These are phyloP conservation scores for Cystobasidium slooffiae DNA, from an alignment of 1,284 basidiomycete genomes.

Conservation along the genomic window DNA sequence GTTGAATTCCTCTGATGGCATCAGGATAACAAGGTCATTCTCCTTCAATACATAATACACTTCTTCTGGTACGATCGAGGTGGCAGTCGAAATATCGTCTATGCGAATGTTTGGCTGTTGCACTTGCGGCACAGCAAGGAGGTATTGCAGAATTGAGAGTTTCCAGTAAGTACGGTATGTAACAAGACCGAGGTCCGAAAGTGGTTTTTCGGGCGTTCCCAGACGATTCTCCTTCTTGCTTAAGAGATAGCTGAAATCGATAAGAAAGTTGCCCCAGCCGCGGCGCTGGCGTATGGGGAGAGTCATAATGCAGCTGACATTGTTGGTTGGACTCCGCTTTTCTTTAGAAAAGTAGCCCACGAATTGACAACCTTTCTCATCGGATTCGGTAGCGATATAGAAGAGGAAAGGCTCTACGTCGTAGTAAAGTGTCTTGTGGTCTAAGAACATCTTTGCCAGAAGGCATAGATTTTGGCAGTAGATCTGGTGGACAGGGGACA, in stretches of 20 bases:
- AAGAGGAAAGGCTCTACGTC: constrained; percentile 99
- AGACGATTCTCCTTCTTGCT: constrained; percentile 89
- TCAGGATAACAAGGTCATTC: constrained; percentile 70
- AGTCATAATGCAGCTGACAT: constrained; percentile 99
- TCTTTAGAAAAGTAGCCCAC: constrained; percentile 99
- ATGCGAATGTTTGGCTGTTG: not conserved
- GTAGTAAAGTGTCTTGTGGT: constrained; percentile 99
- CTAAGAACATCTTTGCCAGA: constrained; percentile 98
- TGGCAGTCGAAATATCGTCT: constrained; percentile 80
- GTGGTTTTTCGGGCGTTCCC: constrained; percentile 90
- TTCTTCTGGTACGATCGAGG: constrained; percentile 91
- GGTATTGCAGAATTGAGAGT: constrained; percentile 72
- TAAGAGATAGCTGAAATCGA: constrained; percentile 97
- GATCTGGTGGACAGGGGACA: constrained; percentile 64
- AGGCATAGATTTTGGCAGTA: constrained; percentile 99
- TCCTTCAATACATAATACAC: constrained; percentile 77
- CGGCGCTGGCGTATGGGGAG: constrained; percentile 90
- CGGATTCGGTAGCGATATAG: constrained; percentile 90
- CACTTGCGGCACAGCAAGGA: not conserved
- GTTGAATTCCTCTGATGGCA: not conserved
- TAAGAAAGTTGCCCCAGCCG: constrained; percentile 92
- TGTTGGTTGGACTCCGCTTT: constrained; percentile 93
- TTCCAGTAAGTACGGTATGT: constrained; percentile 97
- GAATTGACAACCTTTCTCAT: constrained; percentile 88
- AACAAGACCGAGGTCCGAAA: constrained; percentile 84